phyloP scores from a whole-genome alignment of 2,329 filamentous ascomycete species.

The Scedosporium apiospermum region DNA sequence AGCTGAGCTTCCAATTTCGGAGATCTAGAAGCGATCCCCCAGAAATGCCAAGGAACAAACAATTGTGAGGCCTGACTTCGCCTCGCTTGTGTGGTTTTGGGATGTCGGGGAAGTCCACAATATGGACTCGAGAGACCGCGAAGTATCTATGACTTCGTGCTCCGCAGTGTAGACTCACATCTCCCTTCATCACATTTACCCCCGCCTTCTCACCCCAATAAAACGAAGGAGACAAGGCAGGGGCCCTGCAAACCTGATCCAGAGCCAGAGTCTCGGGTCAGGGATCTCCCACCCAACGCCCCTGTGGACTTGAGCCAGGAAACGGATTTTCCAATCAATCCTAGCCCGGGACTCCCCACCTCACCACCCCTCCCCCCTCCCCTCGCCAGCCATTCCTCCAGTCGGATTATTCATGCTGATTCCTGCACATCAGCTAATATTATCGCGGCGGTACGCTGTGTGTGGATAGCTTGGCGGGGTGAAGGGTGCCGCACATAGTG shows the following conservation, averaged over 20 bases:
- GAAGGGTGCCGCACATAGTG: too few species aligned
- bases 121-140: background rate
- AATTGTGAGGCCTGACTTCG: background rate
- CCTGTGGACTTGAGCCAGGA: background rate
- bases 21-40: background rate
- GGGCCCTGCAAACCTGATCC: background rate
- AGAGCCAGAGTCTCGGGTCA: conserved; percentile 7
- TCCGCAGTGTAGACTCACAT: background rate
- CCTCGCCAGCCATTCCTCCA: background rate
- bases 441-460: background rate
- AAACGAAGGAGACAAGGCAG: background rate
- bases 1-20: background rate
- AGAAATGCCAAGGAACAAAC: background rate
- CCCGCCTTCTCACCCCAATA: background rate
- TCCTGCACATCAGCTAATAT: background rate
- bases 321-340: background rate
- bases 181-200: background rate
- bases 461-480: background rate
- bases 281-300: conserved; percentile 2
- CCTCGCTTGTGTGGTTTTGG: background rate
- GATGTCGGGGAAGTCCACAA: background rate
- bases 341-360: background rate
- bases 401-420: background rate
- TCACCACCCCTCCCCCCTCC: background rate
- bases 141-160: too few species aligned